Evolutionary conservation across 257 asterid species (phyloP).

Genomic region (Solanum rostratum): DNA sequence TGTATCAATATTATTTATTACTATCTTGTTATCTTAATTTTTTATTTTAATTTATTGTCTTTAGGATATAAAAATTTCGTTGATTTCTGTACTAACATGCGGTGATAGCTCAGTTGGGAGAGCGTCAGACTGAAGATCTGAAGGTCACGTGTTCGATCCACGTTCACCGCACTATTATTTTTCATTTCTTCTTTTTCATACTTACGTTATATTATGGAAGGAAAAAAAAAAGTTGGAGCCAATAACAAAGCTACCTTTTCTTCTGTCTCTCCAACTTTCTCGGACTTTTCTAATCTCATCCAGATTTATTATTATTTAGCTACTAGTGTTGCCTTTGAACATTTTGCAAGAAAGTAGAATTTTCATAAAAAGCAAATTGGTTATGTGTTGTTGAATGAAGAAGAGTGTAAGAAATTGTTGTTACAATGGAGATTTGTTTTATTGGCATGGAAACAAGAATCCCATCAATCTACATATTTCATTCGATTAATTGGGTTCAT

Average conservation of each 20-base stretch:
- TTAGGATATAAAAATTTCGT: no score
- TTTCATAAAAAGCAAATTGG: background rate
- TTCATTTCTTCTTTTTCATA: background rate
- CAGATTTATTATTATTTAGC: background rate
- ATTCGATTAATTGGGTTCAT: background rate
- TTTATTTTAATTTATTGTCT: no score
- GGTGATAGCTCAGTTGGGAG: conserved; percentile 98
- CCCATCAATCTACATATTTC: background rate
- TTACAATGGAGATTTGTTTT: conserved; percentile 10
- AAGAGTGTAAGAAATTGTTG: background rate
- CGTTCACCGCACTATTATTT: conserved; percentile 61
- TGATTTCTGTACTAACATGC: background rate
- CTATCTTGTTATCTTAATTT: no score
- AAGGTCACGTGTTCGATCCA: conserved; percentile 99
- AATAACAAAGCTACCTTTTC: no score
- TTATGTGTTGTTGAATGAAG: background rate
- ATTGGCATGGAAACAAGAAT: conserved; percentile 3
- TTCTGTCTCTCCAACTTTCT: no score
- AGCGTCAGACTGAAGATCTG: conserved; percentile 89
- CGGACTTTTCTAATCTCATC: background rate
- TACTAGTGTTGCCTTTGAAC: no score
- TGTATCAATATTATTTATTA: no score
- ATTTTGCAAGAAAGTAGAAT: no score
- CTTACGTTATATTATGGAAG: background rate
- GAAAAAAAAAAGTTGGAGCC: no score